Evolutionary conservation across 805 yeast species (phyloP), one percentile per base, ranked within the genome.

Genomic region (Kluyveromyces wickerhamii): DNA sequence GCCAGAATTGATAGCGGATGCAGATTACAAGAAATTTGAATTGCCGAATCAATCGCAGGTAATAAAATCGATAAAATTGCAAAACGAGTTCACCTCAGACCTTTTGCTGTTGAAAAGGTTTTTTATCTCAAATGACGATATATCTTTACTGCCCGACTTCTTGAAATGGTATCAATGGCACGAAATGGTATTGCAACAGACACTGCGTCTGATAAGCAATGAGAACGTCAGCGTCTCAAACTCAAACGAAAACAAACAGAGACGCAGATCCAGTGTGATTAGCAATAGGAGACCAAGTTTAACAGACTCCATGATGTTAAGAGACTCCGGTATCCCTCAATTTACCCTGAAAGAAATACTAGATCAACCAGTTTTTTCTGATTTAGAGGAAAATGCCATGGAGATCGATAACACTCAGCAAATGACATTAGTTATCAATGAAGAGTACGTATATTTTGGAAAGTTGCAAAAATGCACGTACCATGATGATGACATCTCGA

Each of bases 291-390:
- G 58, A 23, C 54, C 61, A 3, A 53, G 57, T 28, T 33, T 54
- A 17, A 44, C 53, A 2, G 60, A 55, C 17, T 43, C 60, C 2
- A 45, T 49, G 8, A 54, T 57, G 49, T 34, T 57, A 10, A 53
- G 49, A 32, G 61, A 57, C 27, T 57, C 55, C 38, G 61, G 61
- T 5, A 29, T 57, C 10, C 59, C 51, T 24, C 59, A 57, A 32
- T 52, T 49, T 24, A 56, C 48, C 32, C 39, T 59, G 22, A 51
- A 53, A 27, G 63, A 59, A 29, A 48, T 55, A 12, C 45, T 52
- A 48, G 36, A 51, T n/a, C 52, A 49, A 26, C 47, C 51, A 5
- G 53, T 42, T 2, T 27, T 44, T 3, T 47, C 41, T 11, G 40
- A 43, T 8, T 41, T 39, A 38, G 52, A 50, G 17, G 48, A 45